Conservation (phyloP, 2,329 filamentous ascomycete genomes). For the Ophiocordyceps robertsii region DNA sequence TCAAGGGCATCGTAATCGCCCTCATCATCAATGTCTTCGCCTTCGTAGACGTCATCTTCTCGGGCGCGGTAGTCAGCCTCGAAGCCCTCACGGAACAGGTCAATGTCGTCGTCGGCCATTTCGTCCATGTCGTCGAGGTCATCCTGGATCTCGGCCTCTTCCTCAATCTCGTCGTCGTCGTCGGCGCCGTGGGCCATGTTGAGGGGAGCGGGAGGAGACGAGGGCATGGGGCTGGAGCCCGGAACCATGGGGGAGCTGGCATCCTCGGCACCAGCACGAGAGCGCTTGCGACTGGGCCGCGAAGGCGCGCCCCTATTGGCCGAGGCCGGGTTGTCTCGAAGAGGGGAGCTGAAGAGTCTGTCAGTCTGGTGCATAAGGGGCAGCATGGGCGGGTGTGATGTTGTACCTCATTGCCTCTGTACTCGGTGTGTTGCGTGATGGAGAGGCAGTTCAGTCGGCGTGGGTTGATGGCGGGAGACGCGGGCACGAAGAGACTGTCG, state of each 20-base stretch:
- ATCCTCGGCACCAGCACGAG: slow-evolving; percentile 38
- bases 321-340: slow-evolving; percentile 67
- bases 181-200: slow-evolving; percentile 53
- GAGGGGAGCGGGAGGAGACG: slow-evolving; percentile 46
- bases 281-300: slow-evolving; percentile 39
- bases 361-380: background rate
- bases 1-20: slow-evolving; percentile 61
- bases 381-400: background rate
- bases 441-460: background rate
- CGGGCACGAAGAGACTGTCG: slow-evolving; percentile 4
- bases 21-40: slow-evolving; percentile 63
- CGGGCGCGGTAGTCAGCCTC: slow-evolving; percentile 57
- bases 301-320: slow-evolving; percentile 60
- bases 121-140: slow-evolving; percentile 70
- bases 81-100: slow-evolving; percentile 62
- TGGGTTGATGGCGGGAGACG: background rate
- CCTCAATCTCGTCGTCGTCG: slow-evolving; percentile 58
- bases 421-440: background rate
- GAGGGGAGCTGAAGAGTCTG: slow-evolving; percentile 52
- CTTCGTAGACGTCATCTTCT: slow-evolving; percentile 57
- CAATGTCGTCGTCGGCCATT: slow-evolving; percentile 67
- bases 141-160: slow-evolving; percentile 58
- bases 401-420: slow-evolving; percentile 11
- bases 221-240: slow-evolving; percentile 51
- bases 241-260: slow-evolving; percentile 34